A percentile compares a stretch with the other conserved stretches of the same genome.
These are phyloP conservation scores for Bipolaris sorokiniana DNA, from an alignment of 2,329 filamentous ascomycete genomes.

Conservation along the genomic window DNA sequence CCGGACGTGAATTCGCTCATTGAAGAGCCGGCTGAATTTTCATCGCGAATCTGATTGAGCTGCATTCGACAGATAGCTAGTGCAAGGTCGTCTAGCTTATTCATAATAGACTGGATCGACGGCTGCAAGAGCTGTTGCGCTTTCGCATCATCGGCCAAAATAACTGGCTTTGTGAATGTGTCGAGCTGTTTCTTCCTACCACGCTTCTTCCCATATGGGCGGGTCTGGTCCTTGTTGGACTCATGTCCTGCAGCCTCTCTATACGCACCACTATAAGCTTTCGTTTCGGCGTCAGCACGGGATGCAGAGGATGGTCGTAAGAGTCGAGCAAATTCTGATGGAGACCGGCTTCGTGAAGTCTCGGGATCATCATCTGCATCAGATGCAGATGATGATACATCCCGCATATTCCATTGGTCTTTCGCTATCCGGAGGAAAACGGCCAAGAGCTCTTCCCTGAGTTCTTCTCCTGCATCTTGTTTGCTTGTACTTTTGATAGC, in stretches of 20 bases:
- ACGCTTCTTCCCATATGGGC: slow-evolving; percentile 10
- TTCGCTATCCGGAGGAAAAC: slow-evolving; percentile 71
- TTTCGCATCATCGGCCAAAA: slow-evolving; percentile 73
- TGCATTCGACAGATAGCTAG: slow-evolving; percentile 72
- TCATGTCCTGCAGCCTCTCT: slow-evolving; percentile 1
- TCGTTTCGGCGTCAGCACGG: slow-evolving; percentile 14
- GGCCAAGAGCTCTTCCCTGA: slow-evolving; percentile 75
- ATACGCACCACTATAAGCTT: slow-evolving; percentile 5
- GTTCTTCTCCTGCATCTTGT: slow-evolving; percentile 61
- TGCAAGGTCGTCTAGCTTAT: slow-evolving; percentile 72
- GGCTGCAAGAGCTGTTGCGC: slow-evolving; percentile 71
- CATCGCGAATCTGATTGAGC: slow-evolving; percentile 54
- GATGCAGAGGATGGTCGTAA: slow-evolving; percentile 5
- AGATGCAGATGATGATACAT: slow-evolving; percentile 40
- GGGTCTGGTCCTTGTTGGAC: slow-evolving; percentile 1
- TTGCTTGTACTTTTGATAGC: slow-evolving; percentile 56
- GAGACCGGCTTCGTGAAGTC: slow-evolving; percentile 16
- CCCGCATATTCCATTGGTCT: slow-evolving; percentile 58
- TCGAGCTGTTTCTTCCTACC: slow-evolving; percentile 19
- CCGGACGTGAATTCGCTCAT: slow-evolving; percentile 39
- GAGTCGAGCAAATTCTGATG: slow-evolving; percentile 18
- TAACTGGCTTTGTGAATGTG: slow-evolving; percentile 52
- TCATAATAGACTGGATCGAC: slow-evolving; percentile 71
- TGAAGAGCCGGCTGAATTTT: slow-evolving; percentile 35
- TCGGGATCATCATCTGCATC: slow-evolving; percentile 3